A percentile compares a stretch with the other conserved stretches of the same genome.
Conservation (phyloP, 176 grass and related monocot genomes). For the Oryza rufipogon region DNA sequence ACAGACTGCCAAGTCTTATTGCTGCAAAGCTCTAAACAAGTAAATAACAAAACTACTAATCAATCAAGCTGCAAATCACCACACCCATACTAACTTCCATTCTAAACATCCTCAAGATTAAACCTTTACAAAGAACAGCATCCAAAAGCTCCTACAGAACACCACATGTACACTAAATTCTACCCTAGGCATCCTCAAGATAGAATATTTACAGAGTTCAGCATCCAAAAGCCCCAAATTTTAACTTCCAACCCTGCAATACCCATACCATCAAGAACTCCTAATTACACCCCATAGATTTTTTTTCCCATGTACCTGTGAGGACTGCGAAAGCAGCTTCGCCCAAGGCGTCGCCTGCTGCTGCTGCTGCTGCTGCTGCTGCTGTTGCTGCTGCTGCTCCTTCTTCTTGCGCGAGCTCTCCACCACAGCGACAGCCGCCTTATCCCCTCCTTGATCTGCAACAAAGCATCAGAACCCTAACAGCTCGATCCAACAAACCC, state of each 20-base stretch:
- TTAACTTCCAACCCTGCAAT: slow-evolving; percentile 17
- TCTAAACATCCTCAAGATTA: slow-evolving; percentile 19
- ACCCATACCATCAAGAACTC: slow-evolving; percentile 2
- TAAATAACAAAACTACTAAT: not conserved
- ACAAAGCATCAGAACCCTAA: slow-evolving; percentile 45
- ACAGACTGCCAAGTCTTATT: slow-evolving; percentile 1
- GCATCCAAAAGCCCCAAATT: slow-evolving; percentile 24
- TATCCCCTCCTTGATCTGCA: slow-evolving; percentile 72
- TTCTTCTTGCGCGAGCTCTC: slow-evolving; percentile 50
- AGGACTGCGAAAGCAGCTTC: slow-evolving; percentile 85
- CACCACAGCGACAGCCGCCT: not conserved
- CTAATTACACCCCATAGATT: not conserved
- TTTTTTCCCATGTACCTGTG: slow-evolving; percentile 51
- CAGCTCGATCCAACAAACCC: slow-evolving; percentile 24
- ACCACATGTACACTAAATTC: not conserved
- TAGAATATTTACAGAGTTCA: slow-evolving; percentile 2
- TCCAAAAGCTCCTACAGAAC: not conserved
- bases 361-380: slow-evolving; percentile 16
- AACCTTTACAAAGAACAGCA: slow-evolving; percentile 7
- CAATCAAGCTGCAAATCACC: not conserved
- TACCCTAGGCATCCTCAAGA: slow-evolving; percentile 19
- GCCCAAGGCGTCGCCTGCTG: slow-evolving; percentile 64
- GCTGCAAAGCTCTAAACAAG: slow-evolving; percentile 4
- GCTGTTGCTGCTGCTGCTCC: slow-evolving; percentile 44
- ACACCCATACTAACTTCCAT: not conserved